phyloP scores from a whole-genome alignment of 345 rosid genomes.

The Lepidium sativum region DNA sequence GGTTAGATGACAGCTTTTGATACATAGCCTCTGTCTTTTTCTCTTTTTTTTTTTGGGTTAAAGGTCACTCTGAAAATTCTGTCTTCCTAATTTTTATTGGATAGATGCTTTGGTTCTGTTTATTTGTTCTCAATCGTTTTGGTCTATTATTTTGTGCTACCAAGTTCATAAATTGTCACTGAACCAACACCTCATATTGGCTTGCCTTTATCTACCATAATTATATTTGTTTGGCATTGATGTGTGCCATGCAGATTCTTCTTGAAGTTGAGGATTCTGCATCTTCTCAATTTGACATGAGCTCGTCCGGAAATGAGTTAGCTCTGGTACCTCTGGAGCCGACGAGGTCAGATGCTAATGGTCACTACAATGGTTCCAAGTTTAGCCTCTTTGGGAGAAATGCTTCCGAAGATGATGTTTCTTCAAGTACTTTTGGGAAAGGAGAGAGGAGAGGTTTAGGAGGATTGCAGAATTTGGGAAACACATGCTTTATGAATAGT shows the following conservation, averaged over 20 bases:
- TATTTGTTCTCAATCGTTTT: background rate
- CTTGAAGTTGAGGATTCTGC: conserved; percentile 48
- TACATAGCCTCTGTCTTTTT: background rate
- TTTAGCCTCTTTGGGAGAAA: conserved; percentile 33
- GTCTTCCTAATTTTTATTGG: background rate
- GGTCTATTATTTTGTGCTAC: background rate
- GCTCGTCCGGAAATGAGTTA: conserved; percentile 61
- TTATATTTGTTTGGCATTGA: conserved; percentile 9
- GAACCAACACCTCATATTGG: background rate
- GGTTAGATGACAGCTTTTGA: background rate
- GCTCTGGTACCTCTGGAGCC: conserved; percentile 71
- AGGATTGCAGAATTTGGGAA: conserved; percentile 92
- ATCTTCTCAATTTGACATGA: conserved; percentile 41
- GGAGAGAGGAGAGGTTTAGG: conserved; percentile 68
- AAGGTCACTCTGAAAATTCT: background rate
- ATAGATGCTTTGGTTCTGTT: background rate
- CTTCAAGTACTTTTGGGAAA: conserved; percentile 34
- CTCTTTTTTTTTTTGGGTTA: background rate
- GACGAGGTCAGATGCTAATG: conserved; percentile 48
- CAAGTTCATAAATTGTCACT: background rate
- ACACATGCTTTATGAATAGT: conserved; percentile 96
- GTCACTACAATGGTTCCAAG: conserved; percentile 41
- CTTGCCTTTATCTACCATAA: background rate
- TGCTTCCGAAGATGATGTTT: conserved; percentile 32
- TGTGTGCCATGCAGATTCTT: conserved; percentile 49